Base-by-base conservation (phyloP, 2,329 filamentous ascomycete genomes). In the Sphaerulina populicola region DNA sequence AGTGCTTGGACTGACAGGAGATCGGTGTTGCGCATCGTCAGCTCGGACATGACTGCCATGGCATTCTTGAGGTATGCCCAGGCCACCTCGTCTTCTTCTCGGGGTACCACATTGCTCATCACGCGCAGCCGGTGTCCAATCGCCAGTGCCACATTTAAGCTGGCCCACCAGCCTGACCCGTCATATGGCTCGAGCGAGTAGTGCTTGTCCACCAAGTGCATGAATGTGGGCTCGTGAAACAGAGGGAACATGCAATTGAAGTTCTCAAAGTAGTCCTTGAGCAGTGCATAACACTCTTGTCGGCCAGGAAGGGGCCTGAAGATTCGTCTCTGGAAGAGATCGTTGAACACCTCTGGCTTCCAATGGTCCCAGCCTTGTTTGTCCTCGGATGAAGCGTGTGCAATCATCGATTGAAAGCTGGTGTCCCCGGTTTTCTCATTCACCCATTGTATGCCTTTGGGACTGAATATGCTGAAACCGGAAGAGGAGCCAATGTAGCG, bases 211-310 rank as follows among this genome's bases (percentile, higher is more conserved):
- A 96, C 89, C 4, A 97, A 76, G 65, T 96, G 90, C 88, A 97
- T 97, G 66, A 98, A 98, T 0, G 93, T 97, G 1, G 91, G 90
- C 68, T 96, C 90, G 68, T 98, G 93, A 64, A 95, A 98, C 3
- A 98, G 76, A 5, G 93, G 93, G 65, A 97, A 95, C 80, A 97
- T 91, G 80, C 88, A 93, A 73, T 98, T 98, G 77, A 98, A 97
- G 71, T 96, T 96, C 64, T 94, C 88, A 60, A 98, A 98, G 65
- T 85, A 98, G 68, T 98, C 93, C 68, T 86, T 88, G 54, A 96
- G 80, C 35, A 97, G 73, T 1, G 88, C 94, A 55, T 94, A 69
- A 0, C 89, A 88, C 70, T 96, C 90, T n/a, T 82, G 77, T 68
- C 94, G 94, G 0, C 86, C 76, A 2, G 93, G 93, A 30, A 97